Percentiles rank a stretch among this genome's conserved stretches.
Evolutionary conservation across 306 rosid genomes (phyloP).

Genomic region (Hylodesmum podocarpum): DNA sequence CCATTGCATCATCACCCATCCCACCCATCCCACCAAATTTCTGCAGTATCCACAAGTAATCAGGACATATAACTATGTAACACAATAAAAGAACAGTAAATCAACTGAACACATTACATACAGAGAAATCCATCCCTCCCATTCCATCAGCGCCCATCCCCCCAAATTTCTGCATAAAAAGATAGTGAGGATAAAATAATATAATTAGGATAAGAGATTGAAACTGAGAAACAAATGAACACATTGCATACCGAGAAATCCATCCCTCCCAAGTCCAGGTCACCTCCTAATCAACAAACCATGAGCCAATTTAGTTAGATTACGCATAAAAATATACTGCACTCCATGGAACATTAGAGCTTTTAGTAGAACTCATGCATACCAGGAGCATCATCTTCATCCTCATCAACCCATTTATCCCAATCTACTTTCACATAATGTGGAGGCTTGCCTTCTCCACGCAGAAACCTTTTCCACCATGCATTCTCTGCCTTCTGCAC

Average conservation of each 20-base stretch:
- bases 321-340: not conserved
- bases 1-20: conserved; percentile 60
- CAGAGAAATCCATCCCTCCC: conserved; percentile 98
- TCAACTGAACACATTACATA: conserved; percentile 41
- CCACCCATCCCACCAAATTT: conserved; percentile 76
- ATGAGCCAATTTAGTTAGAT: not conserved
- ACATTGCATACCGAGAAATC: conserved; percentile 83
- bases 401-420: conserved; percentile 98
- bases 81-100: not conserved
- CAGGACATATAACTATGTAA: not conserved
- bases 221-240: conserved; percentile 2
- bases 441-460: conserved; percentile 77
- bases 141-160: conserved; percentile 55
- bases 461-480: conserved; percentile 86
- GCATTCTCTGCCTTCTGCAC: conserved; percentile 82
- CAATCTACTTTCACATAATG: conserved; percentile 92
- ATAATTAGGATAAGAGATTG: not conserved
- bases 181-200: conserved; percentile 11
- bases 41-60: conserved; percentile 44
- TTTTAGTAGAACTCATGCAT: not conserved
- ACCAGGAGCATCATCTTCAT: conserved; percentile 67
- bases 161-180: conserved; percentile 62
- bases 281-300: conserved; percentile 45
- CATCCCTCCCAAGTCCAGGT: conserved; percentile 86
- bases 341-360: not conserved